Conservation (phyloP, 345 rosid species). For the Populus simonii region DNA sequence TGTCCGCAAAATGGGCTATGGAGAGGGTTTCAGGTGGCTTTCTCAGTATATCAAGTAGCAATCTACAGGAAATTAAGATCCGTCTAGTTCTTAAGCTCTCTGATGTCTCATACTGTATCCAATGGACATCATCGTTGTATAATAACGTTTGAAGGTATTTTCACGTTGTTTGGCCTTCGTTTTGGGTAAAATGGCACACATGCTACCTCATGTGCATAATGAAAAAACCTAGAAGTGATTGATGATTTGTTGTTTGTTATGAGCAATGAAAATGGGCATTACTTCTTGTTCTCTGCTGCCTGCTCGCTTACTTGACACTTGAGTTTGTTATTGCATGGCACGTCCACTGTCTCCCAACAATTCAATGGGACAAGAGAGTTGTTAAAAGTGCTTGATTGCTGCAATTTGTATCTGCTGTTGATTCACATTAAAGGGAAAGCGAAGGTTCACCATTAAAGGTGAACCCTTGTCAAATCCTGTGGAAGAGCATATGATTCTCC, state of each 20-base stretch:
- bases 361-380: not conserved
- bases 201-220: not conserved
- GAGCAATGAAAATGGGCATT: not conserved
- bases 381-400: not conserved
- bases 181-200: constrained; percentile 4
- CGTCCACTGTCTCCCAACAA: not conserved
- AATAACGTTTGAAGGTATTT: constrained; percentile 9
- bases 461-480: not conserved
- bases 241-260: not conserved
- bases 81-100: not conserved
- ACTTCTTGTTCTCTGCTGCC: not conserved
- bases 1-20: constrained; percentile 74
- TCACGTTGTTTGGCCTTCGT: not conserved
- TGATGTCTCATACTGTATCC: constrained; percentile 24
- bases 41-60: constrained; percentile 66
- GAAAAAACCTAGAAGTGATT: not conserved
- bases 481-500: not conserved
- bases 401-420: not conserved
- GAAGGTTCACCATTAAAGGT: not conserved
- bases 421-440: not conserved
- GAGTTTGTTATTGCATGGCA: not conserved
- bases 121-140: constrained; percentile 9
- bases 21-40: constrained; percentile 75
- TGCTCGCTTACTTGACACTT: not conserved
- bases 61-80: not conserved